Base-by-base conservation (phyloP, 2,329 filamentous ascomycete genomes). In the Aspergillus puulaauensis region DNA sequence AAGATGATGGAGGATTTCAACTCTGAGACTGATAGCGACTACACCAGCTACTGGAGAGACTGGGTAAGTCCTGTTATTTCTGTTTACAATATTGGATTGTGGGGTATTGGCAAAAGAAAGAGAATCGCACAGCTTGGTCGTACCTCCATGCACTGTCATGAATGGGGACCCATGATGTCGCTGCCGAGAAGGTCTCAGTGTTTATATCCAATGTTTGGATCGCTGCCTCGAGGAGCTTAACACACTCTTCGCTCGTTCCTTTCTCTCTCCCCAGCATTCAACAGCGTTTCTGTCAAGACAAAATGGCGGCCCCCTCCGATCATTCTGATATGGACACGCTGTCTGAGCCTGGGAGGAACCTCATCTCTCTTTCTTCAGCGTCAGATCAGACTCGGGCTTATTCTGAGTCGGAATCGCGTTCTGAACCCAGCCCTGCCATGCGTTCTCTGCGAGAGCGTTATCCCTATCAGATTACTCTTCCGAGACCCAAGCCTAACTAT, bases 21-120 rank as follows among this genome's bases (percentile, higher is more conserved):
- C 66, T 97, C 92, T 73, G 95, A 99, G 77, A 96, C 93, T 12
- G 95, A 99, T 74, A 97, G 93, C 77, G 95, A 99, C 80, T 99
- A 98, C 75, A 97, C 95, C 49, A 98, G 92, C 78, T 99, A 98
- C 77, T 99, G 95, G 95, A 84, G 93, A 75, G 95, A 99, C 79
- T 99, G 95, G 95, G 95, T 98, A 82, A 80, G 91, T 87, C 24
- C 39, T 14, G 14, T 54, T 48, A 58, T 52, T 57, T 52, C 52
- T 24, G 44, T 46, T 43, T 49, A 7, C 45, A 43, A 57, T 58
- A 54, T 48, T 58, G 45, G 57, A 46, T 21, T 60, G 52, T 39
- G 54, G 39, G 46, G 31, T 53, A 45, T 23, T 35, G 43, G 44
- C 50, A 49, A 57, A 54, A 35, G 56, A 57, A 61, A 54, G 51